phyloP scores from a whole-genome alignment of 1,139 yeast species.

The Kluyveromyces sp. region DNA sequence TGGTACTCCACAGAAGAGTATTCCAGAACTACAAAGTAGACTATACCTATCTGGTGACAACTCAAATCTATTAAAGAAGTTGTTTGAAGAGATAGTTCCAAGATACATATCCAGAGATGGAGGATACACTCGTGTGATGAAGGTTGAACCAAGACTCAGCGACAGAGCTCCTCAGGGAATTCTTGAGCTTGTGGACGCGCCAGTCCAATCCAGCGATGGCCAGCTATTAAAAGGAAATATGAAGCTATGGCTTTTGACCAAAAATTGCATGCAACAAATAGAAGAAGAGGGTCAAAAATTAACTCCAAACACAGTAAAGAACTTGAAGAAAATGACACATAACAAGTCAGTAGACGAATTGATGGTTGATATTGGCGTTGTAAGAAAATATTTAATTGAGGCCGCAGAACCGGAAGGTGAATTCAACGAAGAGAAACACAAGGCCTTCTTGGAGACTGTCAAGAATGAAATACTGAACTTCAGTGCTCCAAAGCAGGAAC shows the following conservation, averaged over 20 bases:
- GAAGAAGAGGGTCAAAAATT: slow-evolving; percentile 1
- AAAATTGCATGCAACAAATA: slow-evolving; percentile 17
- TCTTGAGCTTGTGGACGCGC: slow-evolving; percentile 77
- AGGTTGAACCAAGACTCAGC: slow-evolving; percentile 78
- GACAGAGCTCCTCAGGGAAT: slow-evolving; percentile 91
- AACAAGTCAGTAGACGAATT: slow-evolving; percentile 14
- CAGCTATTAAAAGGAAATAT: slow-evolving; percentile 25
- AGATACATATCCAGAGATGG: slow-evolving; percentile 59
- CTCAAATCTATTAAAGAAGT: slow-evolving; percentile 37
- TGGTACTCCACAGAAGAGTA: slow-evolving; percentile 9
- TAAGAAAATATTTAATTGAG: slow-evolving; percentile 16
- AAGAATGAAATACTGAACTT: not conserved
- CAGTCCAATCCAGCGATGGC: slow-evolving; percentile 21
- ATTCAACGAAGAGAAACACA: slow-evolving; percentile 14
- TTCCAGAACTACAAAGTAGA: slow-evolving; percentile 22
- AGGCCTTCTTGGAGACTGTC: slow-evolving; percentile 1
- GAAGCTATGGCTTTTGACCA: slow-evolving; percentile 28
- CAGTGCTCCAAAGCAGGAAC: not conserved
- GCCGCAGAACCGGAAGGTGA: slow-evolving; percentile 5
- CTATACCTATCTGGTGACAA: slow-evolving; percentile 26
- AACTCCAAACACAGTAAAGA: slow-evolving; percentile 14
- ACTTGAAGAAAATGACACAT: slow-evolving; percentile 20
- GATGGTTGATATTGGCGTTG: slow-evolving; percentile 16
- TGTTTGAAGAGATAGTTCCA: slow-evolving; percentile 54
- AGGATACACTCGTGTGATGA: slow-evolving; percentile 82